Conservation (phyloP, 2,329 filamentous ascomycete species). For the Alternaria viburni region DNA sequence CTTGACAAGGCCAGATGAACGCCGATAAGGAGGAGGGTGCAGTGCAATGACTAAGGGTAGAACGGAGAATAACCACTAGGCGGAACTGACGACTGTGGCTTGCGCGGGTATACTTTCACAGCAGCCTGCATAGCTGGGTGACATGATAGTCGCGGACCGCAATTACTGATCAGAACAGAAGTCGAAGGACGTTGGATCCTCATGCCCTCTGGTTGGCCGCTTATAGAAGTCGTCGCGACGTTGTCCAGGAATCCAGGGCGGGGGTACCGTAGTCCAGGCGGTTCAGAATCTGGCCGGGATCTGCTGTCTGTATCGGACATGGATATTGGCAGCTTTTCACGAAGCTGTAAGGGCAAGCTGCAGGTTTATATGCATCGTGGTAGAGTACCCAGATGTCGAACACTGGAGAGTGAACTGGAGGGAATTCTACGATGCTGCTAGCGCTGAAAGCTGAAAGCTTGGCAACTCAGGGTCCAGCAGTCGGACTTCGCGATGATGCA, state of each 20-base stretch:
- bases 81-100: background rate
- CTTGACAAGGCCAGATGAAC: background rate
- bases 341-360: background rate
- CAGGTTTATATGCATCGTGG: background rate
- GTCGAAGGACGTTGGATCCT: background rate
- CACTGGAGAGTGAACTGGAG: background rate
- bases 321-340: background rate
- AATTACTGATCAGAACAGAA: background rate
- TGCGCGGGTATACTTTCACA: background rate
- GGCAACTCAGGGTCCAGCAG: slow-evolving; percentile 15
- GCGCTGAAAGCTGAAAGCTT: slow-evolving; percentile 8
- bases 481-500: slow-evolving; percentile 34
- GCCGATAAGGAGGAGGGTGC: background rate
- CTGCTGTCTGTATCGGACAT: background rate
- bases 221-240: background rate
- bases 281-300: background rate
- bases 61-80: background rate
- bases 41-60: background rate
- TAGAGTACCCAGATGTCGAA: background rate
- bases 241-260: background rate
- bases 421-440: background rate
- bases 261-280: background rate
- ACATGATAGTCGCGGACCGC: background rate
- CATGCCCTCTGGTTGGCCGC: background rate
- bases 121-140: background rate